phyloP scores from a whole-genome alignment of 768 basidiomycete species.

The Phylloporus sp. region DNA sequence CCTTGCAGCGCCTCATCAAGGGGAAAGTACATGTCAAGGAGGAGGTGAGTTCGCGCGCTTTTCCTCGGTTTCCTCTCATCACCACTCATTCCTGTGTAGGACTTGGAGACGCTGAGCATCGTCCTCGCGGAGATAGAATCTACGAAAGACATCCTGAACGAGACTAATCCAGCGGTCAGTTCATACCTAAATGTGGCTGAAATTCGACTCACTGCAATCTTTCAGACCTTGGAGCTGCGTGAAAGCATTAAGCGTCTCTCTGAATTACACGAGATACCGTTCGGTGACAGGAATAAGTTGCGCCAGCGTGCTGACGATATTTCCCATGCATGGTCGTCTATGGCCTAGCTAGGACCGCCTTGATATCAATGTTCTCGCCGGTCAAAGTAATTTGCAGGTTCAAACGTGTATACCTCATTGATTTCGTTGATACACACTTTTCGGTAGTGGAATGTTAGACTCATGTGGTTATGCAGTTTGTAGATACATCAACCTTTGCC shows the following conservation, averaged over 20 bases:
- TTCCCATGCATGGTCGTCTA: slow-evolving; percentile 13
- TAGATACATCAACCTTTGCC: no score
- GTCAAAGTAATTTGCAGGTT: neutral
- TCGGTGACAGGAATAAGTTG: slow-evolving; percentile 25
- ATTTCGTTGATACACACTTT: neutral
- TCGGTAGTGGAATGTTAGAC: neutral
- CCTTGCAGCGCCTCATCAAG: slow-evolving; percentile 30
- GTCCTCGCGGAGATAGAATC: slow-evolving; percentile 30
- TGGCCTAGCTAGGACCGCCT: neutral
- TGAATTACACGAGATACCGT: slow-evolving; percentile 27
- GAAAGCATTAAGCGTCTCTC: slow-evolving; percentile 23
- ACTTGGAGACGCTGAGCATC: slow-evolving; percentile 24
- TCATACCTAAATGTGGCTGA: neutral
- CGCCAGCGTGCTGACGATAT: slow-evolving; percentile 20
- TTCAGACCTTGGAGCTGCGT: slow-evolving; percentile 18
- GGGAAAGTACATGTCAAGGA: slow-evolving; percentile 22
- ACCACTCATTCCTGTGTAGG: slow-evolving; percentile 12
- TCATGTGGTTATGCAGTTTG: neutral
- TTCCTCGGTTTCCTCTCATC: neutral
- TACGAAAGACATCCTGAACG: slow-evolving; percentile 10
- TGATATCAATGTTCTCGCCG: neutral
- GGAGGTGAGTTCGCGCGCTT: slow-evolving; percentile 11
- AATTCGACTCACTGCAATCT: neutral
- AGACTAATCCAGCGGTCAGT: slow-evolving; percentile 14
- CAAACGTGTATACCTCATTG: slow-evolving; percentile 6